Conservation (phyloP, 164 flowering plant species). For the Nymphaea colorata region DNA sequence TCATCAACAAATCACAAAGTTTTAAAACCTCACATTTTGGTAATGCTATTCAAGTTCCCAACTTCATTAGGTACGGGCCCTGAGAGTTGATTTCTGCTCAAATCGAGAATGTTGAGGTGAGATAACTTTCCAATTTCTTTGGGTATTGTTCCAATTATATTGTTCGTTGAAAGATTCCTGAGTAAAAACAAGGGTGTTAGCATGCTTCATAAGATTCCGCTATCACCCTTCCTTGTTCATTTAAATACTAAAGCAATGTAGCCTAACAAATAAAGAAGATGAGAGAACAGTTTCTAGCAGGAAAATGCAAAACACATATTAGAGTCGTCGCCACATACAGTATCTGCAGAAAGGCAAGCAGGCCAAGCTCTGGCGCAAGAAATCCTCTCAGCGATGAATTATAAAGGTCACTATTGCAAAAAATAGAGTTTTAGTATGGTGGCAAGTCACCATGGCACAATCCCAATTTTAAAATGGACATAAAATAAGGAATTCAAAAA, state of each 20-base stretch:
- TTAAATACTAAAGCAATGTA: background rate
- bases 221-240: background rate
- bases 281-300: background rate
- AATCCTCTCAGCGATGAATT: conserved; percentile 51
- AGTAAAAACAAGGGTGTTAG: background rate
- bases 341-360: conserved; percentile 46
- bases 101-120: conserved; percentile 60
- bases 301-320: background rate
- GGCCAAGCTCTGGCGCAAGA: conserved; percentile 67
- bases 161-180: conserved; percentile 24
- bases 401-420: conserved; percentile 57
- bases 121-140: conserved; percentile 63
- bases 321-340: conserved; percentile 29
- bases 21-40: conserved; percentile 36
- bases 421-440: background rate
- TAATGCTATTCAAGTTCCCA: conserved; percentile 41
- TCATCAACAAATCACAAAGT: conserved; percentile 1
- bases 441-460: background rate
- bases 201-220: background rate
- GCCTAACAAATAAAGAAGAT: background rate
- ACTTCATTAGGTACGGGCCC: conserved; percentile 79
- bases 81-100: conserved; percentile 64
- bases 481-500: background rate
- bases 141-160: conserved; percentile 63
- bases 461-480: background rate